Base-by-base conservation (phyloP, 202 grass and related monocot species). In the Panicum virgatum region DNA sequence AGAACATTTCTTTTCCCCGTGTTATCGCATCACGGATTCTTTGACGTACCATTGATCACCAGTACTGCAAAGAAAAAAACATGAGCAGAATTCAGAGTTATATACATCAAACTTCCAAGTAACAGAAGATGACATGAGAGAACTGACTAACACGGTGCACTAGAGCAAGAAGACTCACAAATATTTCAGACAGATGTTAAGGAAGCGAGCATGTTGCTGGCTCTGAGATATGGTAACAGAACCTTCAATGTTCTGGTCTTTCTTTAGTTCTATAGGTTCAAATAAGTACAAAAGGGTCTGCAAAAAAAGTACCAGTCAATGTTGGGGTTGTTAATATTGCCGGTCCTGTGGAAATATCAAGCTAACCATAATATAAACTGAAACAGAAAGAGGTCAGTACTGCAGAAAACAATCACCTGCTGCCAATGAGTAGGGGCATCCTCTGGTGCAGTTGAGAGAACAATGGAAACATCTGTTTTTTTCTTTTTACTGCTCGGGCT, bases 381-480 rank as follows among this genome's bases (percentile, higher is more conserved):
- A 85, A 6, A 32, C 38, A 80, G 23, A 46, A 70, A 45, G 65
- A 75, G 62, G 62, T 7, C n/a, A 68, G 2, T 57, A 45, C 19
- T 80, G 32, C 18, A 12, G 10, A 78, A 66, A 82, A 68, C 10
- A 80, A 72, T 64, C 54, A 98, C 96, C 96, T 98, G 96, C 83
- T 98, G 88, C 96, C 96, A 98, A 74, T 98, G 96, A 50, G 96
- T 96, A 69, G 92, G 96, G 26, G 89, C 71, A 81, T 98, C 96
- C 66, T 98, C 90, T 57, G 96, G 96, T 80, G 92, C 96, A 83
- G 96, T 98, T 53, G 96, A 98, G 48, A 98, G 85, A 77, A 96
- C 84, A 83, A 98, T 84, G 0, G 88, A 54, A 39, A 87, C 80
- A 88, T 95, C 92, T 51, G 61, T 38, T 80, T 89, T 94, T 85